These are phyloP conservation scores for Trichoderma atrobrunneum DNA, from an alignment of 2,329 filamentous ascomycete genomes.

Conservation along the genomic window DNA sequence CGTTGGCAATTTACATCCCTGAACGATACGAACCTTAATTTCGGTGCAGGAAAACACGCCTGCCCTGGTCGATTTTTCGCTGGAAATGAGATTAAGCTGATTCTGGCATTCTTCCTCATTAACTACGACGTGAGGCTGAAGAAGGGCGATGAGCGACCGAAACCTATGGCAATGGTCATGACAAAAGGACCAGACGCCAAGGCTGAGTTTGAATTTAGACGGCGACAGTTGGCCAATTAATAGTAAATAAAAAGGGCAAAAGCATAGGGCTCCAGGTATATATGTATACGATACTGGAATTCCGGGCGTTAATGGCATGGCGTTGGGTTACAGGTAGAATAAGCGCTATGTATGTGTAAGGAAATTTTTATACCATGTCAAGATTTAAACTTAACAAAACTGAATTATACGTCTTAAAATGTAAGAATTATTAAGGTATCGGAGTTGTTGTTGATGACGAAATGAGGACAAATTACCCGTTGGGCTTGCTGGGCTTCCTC, in stretches of 20 bases:
- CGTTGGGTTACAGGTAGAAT: no score
- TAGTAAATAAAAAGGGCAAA: neutral
- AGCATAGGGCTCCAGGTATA: neutral
- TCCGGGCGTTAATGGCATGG: neutral
- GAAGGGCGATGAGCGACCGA: conserved; percentile 37
- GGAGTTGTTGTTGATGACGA: neutral
- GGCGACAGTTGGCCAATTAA: conserved; percentile 30
- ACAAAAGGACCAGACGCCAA: conserved; percentile 42
- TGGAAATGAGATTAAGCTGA: conserved; percentile 49
- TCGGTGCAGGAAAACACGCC: conserved; percentile 47
- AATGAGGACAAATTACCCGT: neutral
- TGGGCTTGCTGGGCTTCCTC: neutral
- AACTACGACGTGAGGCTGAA: conserved; percentile 46
- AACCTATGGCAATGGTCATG: conserved; percentile 39
- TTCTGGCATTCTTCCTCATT: conserved; percentile 44
- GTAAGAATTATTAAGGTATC: neutral
- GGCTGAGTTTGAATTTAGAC: conserved; percentile 40
- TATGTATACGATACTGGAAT: neutral
- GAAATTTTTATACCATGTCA: neutral
- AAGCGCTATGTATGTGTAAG: neutral
- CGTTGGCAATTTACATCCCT: conserved; percentile 45
- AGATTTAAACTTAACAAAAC: neutral
- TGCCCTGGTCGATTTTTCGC: conserved; percentile 51
- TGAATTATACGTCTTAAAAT: neutral
- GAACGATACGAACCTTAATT: conserved; percentile 43